phyloP scores from a whole-genome alignment of 495 filamentous ascomycete species.

The Staphylotrichum tortipilum region DNA sequence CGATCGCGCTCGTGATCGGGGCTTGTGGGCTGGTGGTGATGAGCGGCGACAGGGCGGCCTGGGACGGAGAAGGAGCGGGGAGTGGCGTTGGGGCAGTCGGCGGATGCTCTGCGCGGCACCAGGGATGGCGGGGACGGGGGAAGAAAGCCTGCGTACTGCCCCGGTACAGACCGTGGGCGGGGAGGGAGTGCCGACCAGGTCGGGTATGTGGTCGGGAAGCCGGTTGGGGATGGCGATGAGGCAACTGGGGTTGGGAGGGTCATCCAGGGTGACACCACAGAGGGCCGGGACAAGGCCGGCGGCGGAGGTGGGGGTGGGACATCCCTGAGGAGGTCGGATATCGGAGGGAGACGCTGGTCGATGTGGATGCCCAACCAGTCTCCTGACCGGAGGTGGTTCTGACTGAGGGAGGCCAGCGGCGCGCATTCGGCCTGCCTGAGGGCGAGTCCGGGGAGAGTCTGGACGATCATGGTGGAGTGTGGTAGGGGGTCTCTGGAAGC shows the following conservation, averaged over 20 bases:
- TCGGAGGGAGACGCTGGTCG: constrained; percentile 11
- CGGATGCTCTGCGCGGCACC: background rate
- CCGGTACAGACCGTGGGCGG: background rate
- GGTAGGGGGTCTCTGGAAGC: too few relatives aligned
- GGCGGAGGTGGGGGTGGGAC: constrained; percentile 5
- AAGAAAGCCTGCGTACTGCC: background rate
- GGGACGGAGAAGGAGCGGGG: background rate
- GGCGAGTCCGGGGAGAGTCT: background rate
- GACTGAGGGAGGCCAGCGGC: background rate
- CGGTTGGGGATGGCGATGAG: background rate
- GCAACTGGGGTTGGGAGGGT: background rate
- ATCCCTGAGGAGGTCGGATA: constrained; percentile 7
- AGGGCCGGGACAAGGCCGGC: background rate
- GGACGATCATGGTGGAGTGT: background rate
- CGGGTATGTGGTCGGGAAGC: background rate
- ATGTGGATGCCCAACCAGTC: background rate
- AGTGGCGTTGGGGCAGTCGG: background rate
- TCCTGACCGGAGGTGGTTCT: background rate
- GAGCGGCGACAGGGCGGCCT: background rate
- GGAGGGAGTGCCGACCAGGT: background rate
- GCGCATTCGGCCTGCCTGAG: background rate
- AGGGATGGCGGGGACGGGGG: background rate
- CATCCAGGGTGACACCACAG: background rate
- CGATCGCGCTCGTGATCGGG: background rate
- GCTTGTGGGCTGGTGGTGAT: background rate